These are phyloP conservation scores for Komagataea norvegica DNA, from an alignment of 1,139 yeast species.

Conservation along the genomic window DNA sequence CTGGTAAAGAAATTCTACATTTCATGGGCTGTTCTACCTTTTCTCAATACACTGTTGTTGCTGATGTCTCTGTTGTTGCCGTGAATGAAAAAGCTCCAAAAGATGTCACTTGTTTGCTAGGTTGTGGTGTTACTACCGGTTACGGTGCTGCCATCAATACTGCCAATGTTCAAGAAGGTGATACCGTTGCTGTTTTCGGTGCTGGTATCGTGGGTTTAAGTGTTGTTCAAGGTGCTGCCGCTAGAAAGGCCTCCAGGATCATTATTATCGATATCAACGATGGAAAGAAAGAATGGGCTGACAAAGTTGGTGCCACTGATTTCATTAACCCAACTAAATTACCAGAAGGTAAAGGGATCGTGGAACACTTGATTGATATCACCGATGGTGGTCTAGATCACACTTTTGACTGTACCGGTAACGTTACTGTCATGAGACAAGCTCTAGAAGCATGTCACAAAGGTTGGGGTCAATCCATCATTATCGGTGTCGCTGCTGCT, in stretches of 20 bases:
- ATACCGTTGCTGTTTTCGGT: conserved; percentile 93
- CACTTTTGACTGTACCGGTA: conserved; percentile 98
- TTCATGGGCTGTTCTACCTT: conserved; percentile 98
- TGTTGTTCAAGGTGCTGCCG: conserved; percentile 89
- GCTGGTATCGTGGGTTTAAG: conserved; percentile 97
- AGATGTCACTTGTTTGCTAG: conserved; percentile 86
- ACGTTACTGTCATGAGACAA: conserved; percentile 87
- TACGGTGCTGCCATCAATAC: conserved; percentile 96
- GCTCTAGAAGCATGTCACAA: conserved; percentile 97
- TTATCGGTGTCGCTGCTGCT: conserved; percentile 98
- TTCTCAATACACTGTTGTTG: conserved; percentile 95
- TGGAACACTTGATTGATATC: conserved; percentile 77
- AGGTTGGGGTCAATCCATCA: conserved; percentile 96
- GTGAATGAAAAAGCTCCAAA: conserved; percentile 78
- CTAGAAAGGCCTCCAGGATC: conserved; percentile 75
- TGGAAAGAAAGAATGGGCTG: conserved; percentile 79
- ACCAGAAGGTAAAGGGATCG: conserved; percentile 71
- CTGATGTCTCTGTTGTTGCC: conserved; percentile 96
- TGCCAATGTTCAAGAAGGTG: conserved; percentile 88
- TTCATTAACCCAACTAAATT: conserved; percentile 80
- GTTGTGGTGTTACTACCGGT: conserved; percentile 98
- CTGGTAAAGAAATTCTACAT: conserved; percentile 80
- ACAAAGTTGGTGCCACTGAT: conserved; percentile 91
- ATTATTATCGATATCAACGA: conserved; percentile 86
- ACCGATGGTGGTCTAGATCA: conserved; percentile 96